Conservation (phyloP, 768 basidiomycete genomes). For the Boletus edulis region DNA sequence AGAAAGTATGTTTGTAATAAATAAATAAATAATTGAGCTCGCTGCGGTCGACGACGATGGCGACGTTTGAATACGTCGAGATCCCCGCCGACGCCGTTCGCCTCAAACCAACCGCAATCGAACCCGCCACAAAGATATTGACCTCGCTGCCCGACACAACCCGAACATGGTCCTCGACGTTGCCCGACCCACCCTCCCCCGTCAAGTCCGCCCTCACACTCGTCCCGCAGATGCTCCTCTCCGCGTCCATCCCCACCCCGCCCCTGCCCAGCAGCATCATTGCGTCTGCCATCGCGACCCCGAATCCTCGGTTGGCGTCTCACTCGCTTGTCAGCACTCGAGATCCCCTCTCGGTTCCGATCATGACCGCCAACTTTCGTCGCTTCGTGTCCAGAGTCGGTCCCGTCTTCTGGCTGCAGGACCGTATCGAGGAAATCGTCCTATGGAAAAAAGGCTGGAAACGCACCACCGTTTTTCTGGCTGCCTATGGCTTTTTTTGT, state of each 20-base stretch:
- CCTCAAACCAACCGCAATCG: conserved; percentile 27
- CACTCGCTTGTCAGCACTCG: conserved; percentile 47
- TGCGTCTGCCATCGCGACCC: conserved; percentile 23
- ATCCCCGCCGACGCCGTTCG: conserved; percentile 40
- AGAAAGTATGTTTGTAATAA: not conserved
- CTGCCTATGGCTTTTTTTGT: conserved; percentile 80
- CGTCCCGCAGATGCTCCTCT: conserved; percentile 40
- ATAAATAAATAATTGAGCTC: not conserved
- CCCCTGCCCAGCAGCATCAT: conserved; percentile 5
- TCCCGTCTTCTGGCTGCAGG: conserved; percentile 87
- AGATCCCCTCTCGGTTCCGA: conserved; percentile 74
- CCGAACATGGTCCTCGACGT: conserved; percentile 10
- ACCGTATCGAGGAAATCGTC: conserved; percentile 80
- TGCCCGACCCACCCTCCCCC: conserved; percentile 18
- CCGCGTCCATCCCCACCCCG: conserved; percentile 20
- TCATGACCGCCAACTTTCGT: conserved; percentile 63
- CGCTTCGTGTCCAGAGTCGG: conserved; percentile 75
- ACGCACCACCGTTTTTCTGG: conserved; percentile 72
- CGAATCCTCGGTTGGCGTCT: conserved; percentile 10
- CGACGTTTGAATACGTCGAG: conserved; percentile 40
- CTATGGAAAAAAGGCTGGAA: conserved; percentile 80
- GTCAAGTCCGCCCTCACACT: conserved; percentile 35
- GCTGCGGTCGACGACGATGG: conserved; percentile 15
- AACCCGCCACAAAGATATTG: conserved; percentile 40
- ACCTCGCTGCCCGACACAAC: conserved; percentile 38